Percentiles rank a stretch among this genome's conserved stretches.
Conservation (phyloP, 345 rosid species). For the Nasturtium officinale region DNA sequence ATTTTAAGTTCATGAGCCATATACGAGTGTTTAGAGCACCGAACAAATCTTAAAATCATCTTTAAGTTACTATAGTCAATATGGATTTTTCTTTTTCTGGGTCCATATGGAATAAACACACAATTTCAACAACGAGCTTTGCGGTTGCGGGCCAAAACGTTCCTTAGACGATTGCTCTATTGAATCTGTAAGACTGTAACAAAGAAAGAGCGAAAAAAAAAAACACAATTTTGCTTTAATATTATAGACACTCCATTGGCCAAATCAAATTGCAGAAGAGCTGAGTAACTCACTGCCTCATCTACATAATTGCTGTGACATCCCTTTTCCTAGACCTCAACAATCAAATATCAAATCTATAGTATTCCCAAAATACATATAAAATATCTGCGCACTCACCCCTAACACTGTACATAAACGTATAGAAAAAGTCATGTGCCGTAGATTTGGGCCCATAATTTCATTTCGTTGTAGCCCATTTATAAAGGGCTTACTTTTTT, state of each 20-base stretch:
- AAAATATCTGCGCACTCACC: no score
- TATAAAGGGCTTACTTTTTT: not conserved
- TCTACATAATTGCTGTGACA: not conserved
- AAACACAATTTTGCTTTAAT: not conserved
- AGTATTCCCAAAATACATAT: no score
- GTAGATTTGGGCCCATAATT: not conserved
- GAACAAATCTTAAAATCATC: not conserved
- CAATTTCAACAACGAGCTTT: not conserved
- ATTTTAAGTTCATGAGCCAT: not conserved
- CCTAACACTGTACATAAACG: no score
- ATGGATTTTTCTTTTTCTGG: no score
- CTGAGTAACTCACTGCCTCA: not conserved
- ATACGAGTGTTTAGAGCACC: not conserved
- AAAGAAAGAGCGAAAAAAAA: not conserved
- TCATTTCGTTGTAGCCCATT: not conserved
- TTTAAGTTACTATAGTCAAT: not conserved
- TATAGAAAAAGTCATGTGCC: no score
- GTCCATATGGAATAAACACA: not conserved
- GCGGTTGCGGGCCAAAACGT: not conserved
- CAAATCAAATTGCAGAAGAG: not conserved
- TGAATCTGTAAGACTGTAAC: not conserved
- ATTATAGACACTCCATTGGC: not conserved
- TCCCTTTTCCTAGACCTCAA: not conserved
- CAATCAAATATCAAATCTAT: no score
- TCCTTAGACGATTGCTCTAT: not conserved